Evolutionary conservation across 2,329 filamentous ascomycete species (phyloP), one percentile per base, ranked within the genome.

Genomic region (Fusarium sambucinum): DNA sequence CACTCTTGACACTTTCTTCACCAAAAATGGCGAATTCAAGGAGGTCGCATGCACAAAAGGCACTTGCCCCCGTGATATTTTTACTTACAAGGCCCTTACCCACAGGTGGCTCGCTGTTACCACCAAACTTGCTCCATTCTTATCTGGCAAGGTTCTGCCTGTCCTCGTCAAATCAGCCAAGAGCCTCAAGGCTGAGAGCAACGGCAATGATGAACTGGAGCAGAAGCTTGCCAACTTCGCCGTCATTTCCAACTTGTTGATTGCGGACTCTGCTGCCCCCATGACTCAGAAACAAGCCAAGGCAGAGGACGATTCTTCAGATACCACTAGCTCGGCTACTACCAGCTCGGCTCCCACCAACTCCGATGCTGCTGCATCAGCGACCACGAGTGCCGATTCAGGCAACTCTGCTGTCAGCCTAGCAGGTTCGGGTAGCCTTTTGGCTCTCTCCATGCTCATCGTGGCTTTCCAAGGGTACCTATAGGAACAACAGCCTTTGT

Each of bases 31-130:
- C 35, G 81, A 89, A 63, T 88, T 91, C 68, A 87, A 81, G 53
- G 92, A 95, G 76, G 77, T 86, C 4, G 81, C 87, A 4, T 95
- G 92, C 78, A 89, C 92, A 70, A 70, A 82, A 2, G 78, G 73
- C 10, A 84, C 79, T 14, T 95, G 92, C 80, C 88, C 89, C 60
- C 82, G 85, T 30, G 92, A 94, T 72, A 90, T 93, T 81, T 77
- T 86, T 64, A 87, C 87, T 2, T 93, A 91, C 84, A 92, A 92
- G 77, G 90, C 89, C 25, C 88, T 89, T 55, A 80, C 91, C 21
- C 84, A 88, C 63, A 85, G 89, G 33, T 92, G 89, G 88, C 81
- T 93, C 70, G 83, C 86, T 4, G 82, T 85, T 29, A 83, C 86
- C 0, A 84, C 86, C 6, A 83, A 90, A 66, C 56, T 92, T 14